Conservation (phyloP, 306 rosid genomes). For the Vigna angularis region DNA sequence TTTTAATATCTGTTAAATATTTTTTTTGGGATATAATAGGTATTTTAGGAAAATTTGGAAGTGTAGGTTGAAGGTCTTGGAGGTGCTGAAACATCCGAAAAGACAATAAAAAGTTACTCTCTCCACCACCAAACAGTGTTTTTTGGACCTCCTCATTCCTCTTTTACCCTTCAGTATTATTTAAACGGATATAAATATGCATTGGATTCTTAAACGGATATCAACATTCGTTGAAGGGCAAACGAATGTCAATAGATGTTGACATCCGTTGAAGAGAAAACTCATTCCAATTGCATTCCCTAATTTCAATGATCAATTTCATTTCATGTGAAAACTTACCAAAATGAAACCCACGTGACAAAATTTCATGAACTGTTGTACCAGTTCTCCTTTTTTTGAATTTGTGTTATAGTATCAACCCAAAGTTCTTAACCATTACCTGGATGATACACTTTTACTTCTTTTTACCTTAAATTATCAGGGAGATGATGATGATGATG, state of each 20-base stretch:
- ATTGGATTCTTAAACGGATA: no score
- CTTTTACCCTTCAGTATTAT: no score
- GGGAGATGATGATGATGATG: neutral
- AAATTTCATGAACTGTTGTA: conserved; percentile 23
- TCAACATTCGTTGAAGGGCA: no score
- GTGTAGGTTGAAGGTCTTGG: no score
- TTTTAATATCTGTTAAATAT: no score
- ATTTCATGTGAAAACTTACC: conserved; percentile 4
- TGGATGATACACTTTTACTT: neutral
- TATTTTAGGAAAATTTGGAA: no score
- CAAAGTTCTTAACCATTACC: conserved; percentile 8
- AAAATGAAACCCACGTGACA: neutral
- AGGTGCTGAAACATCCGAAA: no score
- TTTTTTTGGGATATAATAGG: no score
- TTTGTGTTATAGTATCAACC: neutral
- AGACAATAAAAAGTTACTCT: no score
- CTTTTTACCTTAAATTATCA: conserved; percentile 9
- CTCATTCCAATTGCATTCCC: conserved; percentile 3
- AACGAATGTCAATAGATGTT: no score
- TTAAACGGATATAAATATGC: no score
- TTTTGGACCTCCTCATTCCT: no score
- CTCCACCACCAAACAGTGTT: accelerated
- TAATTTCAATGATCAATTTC: neutral
- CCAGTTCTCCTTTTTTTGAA: conserved; percentile 3
- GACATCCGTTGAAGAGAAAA: neutral